These are phyloP conservation scores for Colletotrichum horii DNA, from an alignment of 2,329 filamentous ascomycete species.

Conservation along the genomic window DNA sequence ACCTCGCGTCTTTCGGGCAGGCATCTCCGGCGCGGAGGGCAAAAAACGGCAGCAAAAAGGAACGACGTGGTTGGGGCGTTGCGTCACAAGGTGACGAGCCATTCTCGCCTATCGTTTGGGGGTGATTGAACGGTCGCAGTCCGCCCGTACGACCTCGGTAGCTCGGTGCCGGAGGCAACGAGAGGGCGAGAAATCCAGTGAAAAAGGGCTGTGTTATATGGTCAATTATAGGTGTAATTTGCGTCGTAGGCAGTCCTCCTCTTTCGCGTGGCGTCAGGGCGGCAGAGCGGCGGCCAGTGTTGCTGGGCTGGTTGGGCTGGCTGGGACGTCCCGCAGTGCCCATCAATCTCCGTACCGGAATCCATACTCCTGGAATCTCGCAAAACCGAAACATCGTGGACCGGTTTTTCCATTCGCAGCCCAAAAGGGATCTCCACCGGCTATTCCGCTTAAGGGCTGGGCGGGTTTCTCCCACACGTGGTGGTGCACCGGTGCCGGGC, in stretches of 20 bases:
- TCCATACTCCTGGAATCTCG: constrained; percentile 13
- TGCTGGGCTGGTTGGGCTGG: neutral
- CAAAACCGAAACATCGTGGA: neutral
- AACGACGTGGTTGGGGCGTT: neutral
- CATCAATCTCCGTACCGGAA: neutral
- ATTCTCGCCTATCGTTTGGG: neutral
- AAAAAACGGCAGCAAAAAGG: neutral
- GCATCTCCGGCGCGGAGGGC: constrained; percentile 3
- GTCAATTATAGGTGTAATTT: neutral
- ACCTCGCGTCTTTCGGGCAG: constrained; percentile 1
- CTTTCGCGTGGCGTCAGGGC: neutral
- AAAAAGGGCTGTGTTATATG: neutral
- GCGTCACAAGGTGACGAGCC: neutral
- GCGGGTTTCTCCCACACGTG: neutral
- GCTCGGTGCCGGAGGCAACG: neutral
- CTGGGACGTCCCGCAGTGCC: neutral
- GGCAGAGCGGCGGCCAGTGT: neutral
- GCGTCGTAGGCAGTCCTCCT: neutral
- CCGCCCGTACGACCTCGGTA: neutral
- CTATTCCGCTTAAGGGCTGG: neutral
- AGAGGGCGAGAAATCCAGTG: neutral
- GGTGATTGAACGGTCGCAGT: neutral
- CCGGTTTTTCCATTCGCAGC: neutral
- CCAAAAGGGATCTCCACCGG: neutral
- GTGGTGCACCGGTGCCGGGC: neutral